Evolutionary conservation across 2,329 filamentous ascomycete species (phyloP).

Genomic region (Claviceps citrina): DNA sequence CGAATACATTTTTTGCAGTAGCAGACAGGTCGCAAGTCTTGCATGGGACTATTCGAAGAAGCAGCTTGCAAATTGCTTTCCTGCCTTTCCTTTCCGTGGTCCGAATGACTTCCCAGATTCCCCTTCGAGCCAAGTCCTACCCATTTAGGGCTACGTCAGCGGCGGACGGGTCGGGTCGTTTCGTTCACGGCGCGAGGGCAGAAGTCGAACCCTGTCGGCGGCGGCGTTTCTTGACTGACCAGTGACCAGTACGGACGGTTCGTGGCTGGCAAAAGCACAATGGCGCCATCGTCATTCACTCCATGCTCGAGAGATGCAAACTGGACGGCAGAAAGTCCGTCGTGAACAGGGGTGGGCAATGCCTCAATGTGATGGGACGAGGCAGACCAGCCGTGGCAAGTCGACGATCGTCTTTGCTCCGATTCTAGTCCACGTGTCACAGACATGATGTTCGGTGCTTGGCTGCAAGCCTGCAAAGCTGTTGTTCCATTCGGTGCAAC

Average conservation of each 20-base stretch:
- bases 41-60: background rate
- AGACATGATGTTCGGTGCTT: too few species aligned
- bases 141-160: conserved; percentile 3
- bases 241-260: too few species aligned
- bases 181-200: conserved; percentile 5
- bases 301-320: background rate
- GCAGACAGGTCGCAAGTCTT: too few species aligned
- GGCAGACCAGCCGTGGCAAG: too few species aligned
- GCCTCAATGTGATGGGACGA: too few species aligned
- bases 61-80: background rate
- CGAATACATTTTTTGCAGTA: too few species aligned
- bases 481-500: too few species aligned
- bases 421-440: background rate
- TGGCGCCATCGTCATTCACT: background rate
- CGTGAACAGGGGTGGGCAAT: background rate
- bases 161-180: conserved; percentile 7
- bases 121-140: background rate
- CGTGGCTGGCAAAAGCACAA: too few species aligned
- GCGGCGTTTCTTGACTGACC: background rate
- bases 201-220: conserved; percentile 1
- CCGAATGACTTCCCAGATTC: background rate
- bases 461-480: too few species aligned
- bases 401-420: background rate
- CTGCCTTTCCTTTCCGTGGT: too few species aligned
- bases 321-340: background rate